Evolutionary conservation across 495 filamentous ascomycete species (phyloP).

Genomic region (Penicillium egyptiacum): DNA sequence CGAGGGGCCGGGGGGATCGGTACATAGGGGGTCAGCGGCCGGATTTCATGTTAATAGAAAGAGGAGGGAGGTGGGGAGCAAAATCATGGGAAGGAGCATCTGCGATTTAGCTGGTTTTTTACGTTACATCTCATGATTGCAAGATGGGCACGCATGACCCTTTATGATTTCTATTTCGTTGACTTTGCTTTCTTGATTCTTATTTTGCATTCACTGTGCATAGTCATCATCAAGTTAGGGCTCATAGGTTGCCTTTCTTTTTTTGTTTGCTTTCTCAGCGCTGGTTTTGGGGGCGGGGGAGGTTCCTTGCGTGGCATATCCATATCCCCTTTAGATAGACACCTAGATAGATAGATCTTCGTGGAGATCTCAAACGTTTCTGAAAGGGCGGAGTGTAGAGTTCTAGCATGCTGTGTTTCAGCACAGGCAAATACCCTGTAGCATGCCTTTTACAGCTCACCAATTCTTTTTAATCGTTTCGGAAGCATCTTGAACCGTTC

Average conservation of each 20-base stretch:
- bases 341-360: conserved; percentile 29
- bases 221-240: conserved; percentile 13
- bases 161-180: conserved; percentile 8
- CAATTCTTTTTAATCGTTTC: no score
- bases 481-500: no score
- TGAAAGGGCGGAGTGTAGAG: not conserved
- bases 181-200: conserved; percentile 8
- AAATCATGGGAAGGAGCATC: conserved; percentile 14
- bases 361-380: conserved; percentile 2
- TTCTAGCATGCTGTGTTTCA: not conserved
- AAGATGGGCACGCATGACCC: conserved; percentile 5
- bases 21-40: conserved; percentile 1
- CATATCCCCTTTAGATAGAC: conserved; percentile 15
- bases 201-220: conserved; percentile 12
- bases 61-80: conserved; percentile 4
- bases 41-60: conserved; percentile 6
- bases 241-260: conserved; percentile 13
- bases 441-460: no score
- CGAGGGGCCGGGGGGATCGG: not conserved
- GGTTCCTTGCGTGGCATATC: conserved; percentile 13
- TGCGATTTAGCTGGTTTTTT: conserved; percentile 11
- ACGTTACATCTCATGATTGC: conserved; percentile 14
- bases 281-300: conserved; percentile 5
- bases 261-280: conserved; percentile 16
- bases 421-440: not conserved